Base-by-base conservation (phyloP, 2,329 filamentous ascomycete species). In the Pseudogymnoascus sp. region DNA sequence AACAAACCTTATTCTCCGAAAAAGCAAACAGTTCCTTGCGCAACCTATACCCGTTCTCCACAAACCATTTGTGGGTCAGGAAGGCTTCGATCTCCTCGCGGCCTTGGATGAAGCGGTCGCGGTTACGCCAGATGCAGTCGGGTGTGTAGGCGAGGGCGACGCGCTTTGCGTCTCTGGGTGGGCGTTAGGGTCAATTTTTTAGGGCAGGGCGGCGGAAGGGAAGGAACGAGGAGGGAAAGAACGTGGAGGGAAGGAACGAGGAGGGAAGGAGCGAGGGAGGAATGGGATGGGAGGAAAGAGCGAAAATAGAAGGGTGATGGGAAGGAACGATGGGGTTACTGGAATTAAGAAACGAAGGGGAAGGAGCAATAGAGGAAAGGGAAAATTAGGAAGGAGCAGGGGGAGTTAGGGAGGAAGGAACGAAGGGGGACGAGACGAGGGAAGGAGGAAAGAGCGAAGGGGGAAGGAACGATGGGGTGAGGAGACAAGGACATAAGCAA, bases 11-110 rank as follows among this genome's bases (percentile, higher is more conserved):
- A 75, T 93, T 80, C 39, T 87, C 86, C 0, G 78, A 81, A 71
- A 92, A 95, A 1, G 90, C 81, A 75, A 96, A 96, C 1, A 96
- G 79, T 73, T 96, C 92, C 75, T 96, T 96, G 63, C 91, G 83
- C 63, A 96, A 80, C 0, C 83, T 81, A 71, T 96, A 96, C 14
- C 81, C 85, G 48, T 83, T 78, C 74, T 96, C 92, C 19, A 80
- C 83, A 48, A 81, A 76, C 91, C 90, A 96, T 73, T 96, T 96
- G 51, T 83, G 78, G 0, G 81, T 83, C 62, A 96, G 73, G 69
- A 93, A 91, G 1, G 77, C 77, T 61, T 86, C 79, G 66, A 96
- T 92, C 16, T 80, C 84, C 6, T 85, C 82, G 1, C 85, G 86
- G 1, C 91, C 91, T 10, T 77, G 76, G 57, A 96, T 73, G 74